Conservation (phyloP, 2,329 filamentous ascomycete species). For the Lachnellula willkommii region DNA sequence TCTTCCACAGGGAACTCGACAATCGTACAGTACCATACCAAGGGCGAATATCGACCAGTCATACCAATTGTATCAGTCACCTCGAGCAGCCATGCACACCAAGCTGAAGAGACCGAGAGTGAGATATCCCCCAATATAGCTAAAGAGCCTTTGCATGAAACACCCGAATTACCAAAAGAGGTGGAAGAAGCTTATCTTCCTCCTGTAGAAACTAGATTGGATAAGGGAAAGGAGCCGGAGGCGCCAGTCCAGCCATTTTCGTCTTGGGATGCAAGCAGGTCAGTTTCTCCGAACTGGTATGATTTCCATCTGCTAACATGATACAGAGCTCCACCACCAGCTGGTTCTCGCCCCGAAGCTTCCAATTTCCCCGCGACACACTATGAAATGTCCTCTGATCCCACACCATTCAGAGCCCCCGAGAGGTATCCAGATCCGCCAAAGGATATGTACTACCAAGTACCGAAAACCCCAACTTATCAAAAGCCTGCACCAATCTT, state of each 20-base stretch:
- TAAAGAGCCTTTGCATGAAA: constrained; percentile 22
- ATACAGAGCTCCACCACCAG: constrained; percentile 46
- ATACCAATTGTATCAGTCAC: constrained; percentile 12
- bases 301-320: constrained; percentile 14
- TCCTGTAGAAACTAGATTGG: constrained; percentile 23
- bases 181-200: constrained; percentile 29
- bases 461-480: constrained; percentile 59
- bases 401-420: constrained; percentile 70
- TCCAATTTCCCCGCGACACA: constrained; percentile 71
- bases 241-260: constrained; percentile 16
- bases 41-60: constrained; percentile 30
- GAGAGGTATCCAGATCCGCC: constrained; percentile 75
- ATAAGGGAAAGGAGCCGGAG: constrained; percentile 15
- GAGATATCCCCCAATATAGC: constrained; percentile 20
- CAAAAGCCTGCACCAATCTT: constrained; percentile 68
- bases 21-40: constrained; percentile 31
- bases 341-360: constrained; percentile 75
- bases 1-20: constrained; percentile 16
- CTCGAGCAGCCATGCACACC: constrained; percentile 11
- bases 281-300: constrained; percentile 36
- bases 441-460: constrained; percentile 81
- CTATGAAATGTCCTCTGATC: constrained; percentile 79
- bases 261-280: constrained; percentile 44
- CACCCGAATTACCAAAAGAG: constrained; percentile 18
- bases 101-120: constrained; percentile 20